phyloP scores from a whole-genome alignment of 1,139 yeast species.

The Yamadazyma epiphylla region DNA sequence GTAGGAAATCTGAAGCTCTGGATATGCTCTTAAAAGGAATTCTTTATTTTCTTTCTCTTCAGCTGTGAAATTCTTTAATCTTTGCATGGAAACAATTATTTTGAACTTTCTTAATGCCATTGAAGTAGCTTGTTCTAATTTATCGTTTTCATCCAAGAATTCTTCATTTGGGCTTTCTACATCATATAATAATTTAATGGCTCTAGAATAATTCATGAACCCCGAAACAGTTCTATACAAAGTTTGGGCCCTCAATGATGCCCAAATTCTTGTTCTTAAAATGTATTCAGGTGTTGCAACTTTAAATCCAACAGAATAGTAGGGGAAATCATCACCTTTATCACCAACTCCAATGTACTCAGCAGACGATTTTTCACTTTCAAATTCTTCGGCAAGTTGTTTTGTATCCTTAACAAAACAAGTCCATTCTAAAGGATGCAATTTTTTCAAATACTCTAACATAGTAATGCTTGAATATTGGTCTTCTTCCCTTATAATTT shows the following conservation, averaged over 20 bases:
- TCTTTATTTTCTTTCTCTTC: slow-evolving; percentile 38
- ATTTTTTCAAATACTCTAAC: slow-evolving; percentile 48
- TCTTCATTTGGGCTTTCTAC: slow-evolving; percentile 31
- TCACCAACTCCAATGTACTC: slow-evolving; percentile 12
- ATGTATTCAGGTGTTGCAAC: slow-evolving; percentile 52
- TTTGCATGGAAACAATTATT: slow-evolving; percentile 43
- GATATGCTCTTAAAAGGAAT: slow-evolving; percentile 38
- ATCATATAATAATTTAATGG: slow-evolving; percentile 45
- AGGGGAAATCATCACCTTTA: slow-evolving; percentile 37
- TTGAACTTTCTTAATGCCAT: slow-evolving; percentile 47
- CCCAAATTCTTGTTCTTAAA: slow-evolving; percentile 54
- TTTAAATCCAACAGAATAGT: slow-evolving; percentile 49
- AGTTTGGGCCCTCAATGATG: slow-evolving; percentile 54
- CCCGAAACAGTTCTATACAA: slow-evolving; percentile 53
- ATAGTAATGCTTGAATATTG: slow-evolving; percentile 47
- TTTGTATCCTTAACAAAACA: slow-evolving; percentile 50
- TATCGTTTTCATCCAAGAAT: slow-evolving; percentile 22
- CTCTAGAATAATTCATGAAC: slow-evolving; percentile 54
- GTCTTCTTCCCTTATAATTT: slow-evolving; percentile 45
- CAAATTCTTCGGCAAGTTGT: slow-evolving; percentile 43
- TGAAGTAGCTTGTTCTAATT: slow-evolving; percentile 32
- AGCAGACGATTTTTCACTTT: slow-evolving; percentile 24
- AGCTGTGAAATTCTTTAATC: slow-evolving; percentile 27
- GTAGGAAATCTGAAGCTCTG: slow-evolving; percentile 43
- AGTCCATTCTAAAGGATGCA: slow-evolving; percentile 50